phyloP scores from a whole-genome alignment of 2,329 filamentous ascomycete species.

The Aspergillus sp. region DNA sequence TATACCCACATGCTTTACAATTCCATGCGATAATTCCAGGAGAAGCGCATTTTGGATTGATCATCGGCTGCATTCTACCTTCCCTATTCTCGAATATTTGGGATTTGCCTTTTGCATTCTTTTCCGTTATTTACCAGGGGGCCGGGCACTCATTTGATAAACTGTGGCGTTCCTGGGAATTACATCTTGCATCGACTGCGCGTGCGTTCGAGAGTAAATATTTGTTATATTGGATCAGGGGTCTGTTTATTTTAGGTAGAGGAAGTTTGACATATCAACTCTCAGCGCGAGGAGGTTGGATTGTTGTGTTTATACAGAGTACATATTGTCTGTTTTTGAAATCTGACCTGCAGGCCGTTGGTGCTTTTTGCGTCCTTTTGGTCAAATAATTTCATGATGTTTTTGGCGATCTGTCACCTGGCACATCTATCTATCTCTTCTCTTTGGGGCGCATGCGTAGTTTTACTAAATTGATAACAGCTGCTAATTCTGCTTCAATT shows the following conservation, averaged over 20 bases:
- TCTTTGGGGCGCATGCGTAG: background rate
- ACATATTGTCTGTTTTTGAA: background rate
- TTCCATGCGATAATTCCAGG: background rate
- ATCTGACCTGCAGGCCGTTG: slow-evolving; percentile 3
- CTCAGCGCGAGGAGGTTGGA: slow-evolving; percentile 3
- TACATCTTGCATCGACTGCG: slow-evolving; percentile 2
- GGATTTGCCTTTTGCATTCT: slow-evolving; percentile 4
- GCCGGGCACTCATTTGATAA: slow-evolving; percentile 3
- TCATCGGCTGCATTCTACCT: slow-evolving; percentile 3
- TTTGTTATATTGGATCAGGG: background rate
- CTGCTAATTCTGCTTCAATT: background rate
- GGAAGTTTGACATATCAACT: slow-evolving; percentile 5
- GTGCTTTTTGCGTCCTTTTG: background rate
- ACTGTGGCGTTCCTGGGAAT: slow-evolving; percentile 8
- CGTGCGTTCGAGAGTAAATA: slow-evolving; percentile 7
- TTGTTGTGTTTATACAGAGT: slow-evolving; percentile 5
- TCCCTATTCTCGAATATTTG: slow-evolving; percentile 10
- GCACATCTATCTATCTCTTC: background rate
- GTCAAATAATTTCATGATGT: background rate
- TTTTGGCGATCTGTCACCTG: background rate
- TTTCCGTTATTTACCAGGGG: background rate
- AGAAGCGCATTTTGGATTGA: background rate
- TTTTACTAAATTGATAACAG: background rate
- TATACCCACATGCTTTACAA: slow-evolving; percentile 1
- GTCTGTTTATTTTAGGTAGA: slow-evolving; percentile 2